Base-by-base conservation (phyloP, 805 yeast genomes). In the Candida michaelii region DNA sequence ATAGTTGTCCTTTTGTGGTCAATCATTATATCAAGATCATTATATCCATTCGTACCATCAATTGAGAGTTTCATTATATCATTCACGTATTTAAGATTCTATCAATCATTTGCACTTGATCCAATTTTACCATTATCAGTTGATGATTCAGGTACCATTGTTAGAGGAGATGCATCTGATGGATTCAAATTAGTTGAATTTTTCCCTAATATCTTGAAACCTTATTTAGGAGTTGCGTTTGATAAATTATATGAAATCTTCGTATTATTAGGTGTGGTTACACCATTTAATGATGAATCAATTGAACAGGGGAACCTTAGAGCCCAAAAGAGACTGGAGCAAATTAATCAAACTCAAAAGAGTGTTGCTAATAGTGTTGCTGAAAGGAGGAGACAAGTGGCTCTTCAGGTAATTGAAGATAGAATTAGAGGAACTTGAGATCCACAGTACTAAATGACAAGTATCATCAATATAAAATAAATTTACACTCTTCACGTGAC, bases 151-250 rank as follows among this genome's bases (percentile, higher is more conserved):
- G 51, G 58, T 42, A 40, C 57, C 15, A 58, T 71, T 17, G 64
- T 82, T 9, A 62, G 76, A 19, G 97, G 97, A 29, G 97, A 89
- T 60, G 95, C 97, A 0, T 82, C 93, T 0, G 97, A 90, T 51
- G 85, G 91, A 1, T 90, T 90, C 69, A 81, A 86, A 42, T 73
- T 90, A 48, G 82, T 83, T 24, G 83, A 84, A 53, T 88, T 90
- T 59, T 90, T 90, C 79, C 97, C 97, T 0, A 79, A 73, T 36
- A 58, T 76, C 1, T 27, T 76, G 2, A 78, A 79, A 42, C 76
- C 79, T 2, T 48, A 74, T 18, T 58, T 88, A 36, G 66, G 69
- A 25, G 78, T 80, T 1, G 52, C 81, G 0, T 81, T 82, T 46
- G 59, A 67, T 39, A 50, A 53, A 13, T 27, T 60, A 10, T 68